Conservation (phyloP, 2,329 filamentous ascomycete genomes). For the Aspergillus sp. region DNA sequence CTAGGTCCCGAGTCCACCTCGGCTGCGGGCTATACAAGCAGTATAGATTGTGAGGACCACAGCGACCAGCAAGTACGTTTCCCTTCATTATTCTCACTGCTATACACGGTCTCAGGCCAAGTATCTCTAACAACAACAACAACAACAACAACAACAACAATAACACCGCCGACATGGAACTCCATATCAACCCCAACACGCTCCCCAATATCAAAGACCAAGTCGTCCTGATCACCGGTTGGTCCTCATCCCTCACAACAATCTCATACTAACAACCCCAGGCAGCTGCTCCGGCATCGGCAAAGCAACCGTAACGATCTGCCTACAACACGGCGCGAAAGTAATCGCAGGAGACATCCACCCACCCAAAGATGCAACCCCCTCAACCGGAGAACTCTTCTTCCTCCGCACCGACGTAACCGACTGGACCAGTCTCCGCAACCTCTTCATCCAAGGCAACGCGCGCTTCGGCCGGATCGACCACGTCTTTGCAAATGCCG, state of each 20-base stretch:
- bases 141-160: no score
- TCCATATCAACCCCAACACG: conserved; percentile 6
- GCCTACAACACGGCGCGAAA: conserved; percentile 53
- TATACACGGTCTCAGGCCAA: not conserved
- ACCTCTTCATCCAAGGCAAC: conserved; percentile 52
- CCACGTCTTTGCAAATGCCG: conserved; percentile 56
- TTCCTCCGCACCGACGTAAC: conserved; percentile 50
- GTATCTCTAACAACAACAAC: not conserved
- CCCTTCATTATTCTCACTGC: no score
- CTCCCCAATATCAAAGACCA: conserved; percentile 43
- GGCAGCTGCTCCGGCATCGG: conserved; percentile 62
- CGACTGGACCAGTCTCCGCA: conserved; percentile 49
- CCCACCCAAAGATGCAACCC: conserved; percentile 25
- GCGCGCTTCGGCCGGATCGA: conserved; percentile 43
- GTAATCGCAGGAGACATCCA: conserved; percentile 57
- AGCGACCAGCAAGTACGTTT: not conserved
- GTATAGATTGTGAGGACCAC: not conserved
- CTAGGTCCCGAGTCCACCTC: not conserved
- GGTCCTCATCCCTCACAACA: conserved; percentile 1
- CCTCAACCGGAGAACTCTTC: conserved; percentile 23
- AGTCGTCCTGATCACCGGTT: conserved; percentile 55
- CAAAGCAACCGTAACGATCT: conserved; percentile 52
- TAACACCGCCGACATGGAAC: not conserved
- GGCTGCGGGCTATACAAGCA: not conserved
- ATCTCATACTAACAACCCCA: not conserved